Evolutionary conservation across 2,329 filamentous ascomycete genomes (phyloP).

Genomic region (Aureobasidium sp.): DNA sequence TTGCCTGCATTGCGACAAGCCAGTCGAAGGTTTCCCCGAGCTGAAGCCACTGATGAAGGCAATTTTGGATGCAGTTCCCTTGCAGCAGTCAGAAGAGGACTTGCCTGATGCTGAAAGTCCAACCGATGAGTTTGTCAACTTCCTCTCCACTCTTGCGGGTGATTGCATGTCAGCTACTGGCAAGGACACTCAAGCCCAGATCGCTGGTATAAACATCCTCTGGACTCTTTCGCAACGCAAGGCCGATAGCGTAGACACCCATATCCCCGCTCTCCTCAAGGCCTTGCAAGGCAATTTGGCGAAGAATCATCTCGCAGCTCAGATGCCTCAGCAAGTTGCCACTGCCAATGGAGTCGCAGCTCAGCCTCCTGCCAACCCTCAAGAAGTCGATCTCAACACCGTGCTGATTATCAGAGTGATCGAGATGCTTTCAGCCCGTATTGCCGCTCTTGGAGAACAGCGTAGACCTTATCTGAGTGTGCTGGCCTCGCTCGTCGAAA

Average conservation of each 20-base stretch:
- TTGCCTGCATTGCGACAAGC: conserved; percentile 67
- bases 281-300: conserved; percentile 85
- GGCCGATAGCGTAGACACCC: conserved; percentile 79
- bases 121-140: conserved; percentile 78
- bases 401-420: conserved; percentile 91
- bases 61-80: conserved; percentile 80
- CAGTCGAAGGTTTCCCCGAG: conserved; percentile 52
- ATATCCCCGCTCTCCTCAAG: conserved; percentile 85
- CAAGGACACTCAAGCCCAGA: conserved; percentile 49
- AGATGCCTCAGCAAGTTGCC: conserved; percentile 50
- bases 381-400: conserved; percentile 82
- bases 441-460: conserved; percentile 87
- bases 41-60: conserved; percentile 70
- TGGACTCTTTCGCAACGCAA: conserved; percentile 85
- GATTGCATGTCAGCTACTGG: conserved; percentile 60
- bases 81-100: conserved; percentile 74
- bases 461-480: conserved; percentile 91
- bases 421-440: conserved; percentile 81
- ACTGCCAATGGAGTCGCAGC: conserved; percentile 33
- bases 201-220: conserved; percentile 83
- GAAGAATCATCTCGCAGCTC: conserved; percentile 79
- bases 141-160: conserved; percentile 75
- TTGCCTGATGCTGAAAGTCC: conserved; percentile 58
- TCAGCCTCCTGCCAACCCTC: conserved; percentile 54
- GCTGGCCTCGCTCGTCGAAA: conserved; percentile 87